These are phyloP conservation scores for Eudorina sp. DNA, from an alignment of 139 green algal genomes.

Conservation along the genomic window DNA sequence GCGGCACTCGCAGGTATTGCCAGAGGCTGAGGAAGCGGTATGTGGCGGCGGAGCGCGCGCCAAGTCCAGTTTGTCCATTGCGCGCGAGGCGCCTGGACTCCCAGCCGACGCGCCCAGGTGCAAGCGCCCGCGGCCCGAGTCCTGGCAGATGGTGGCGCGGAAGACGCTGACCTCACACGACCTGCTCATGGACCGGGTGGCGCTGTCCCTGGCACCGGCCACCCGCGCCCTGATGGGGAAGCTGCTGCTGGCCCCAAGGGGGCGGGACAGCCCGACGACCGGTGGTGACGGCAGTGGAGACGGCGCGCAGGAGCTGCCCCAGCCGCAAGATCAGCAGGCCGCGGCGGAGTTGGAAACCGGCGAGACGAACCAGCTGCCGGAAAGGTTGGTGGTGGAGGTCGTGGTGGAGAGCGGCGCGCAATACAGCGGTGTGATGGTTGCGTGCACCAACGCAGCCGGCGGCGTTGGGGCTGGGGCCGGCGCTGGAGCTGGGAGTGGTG, in stretches of 20 bases:
- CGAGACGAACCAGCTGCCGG: neutral
- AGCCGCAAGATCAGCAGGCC: neutral
- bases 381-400: neutral
- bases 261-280: too few relatives aligned
- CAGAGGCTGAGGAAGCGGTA: too few relatives aligned
- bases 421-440: neutral
- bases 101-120: neutral
- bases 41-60: neutral
- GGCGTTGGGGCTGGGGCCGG: too few relatives aligned
- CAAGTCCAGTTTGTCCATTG: neutral
- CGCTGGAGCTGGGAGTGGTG: too few relatives aligned
- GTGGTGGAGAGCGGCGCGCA: slow-evolving; percentile 33
- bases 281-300: neutral
- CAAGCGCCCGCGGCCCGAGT: neutral
- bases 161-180: slow-evolving; percentile 1
- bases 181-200: slow-evolving; percentile 10
- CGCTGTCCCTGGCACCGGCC: neutral
- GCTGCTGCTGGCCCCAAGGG: neutral
- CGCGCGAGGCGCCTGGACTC: neutral
- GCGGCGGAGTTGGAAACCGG: too few relatives aligned
- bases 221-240: neutral
- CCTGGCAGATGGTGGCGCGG: neutral
- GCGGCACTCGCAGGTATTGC: too few relatives aligned
- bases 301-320: too few relatives aligned
- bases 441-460: too few relatives aligned